Percentiles rank a stretch among this genome's conserved stretches.
Conservation (phyloP, 2,329 filamentous ascomycete genomes). For the Fusarium mundagurra region DNA sequence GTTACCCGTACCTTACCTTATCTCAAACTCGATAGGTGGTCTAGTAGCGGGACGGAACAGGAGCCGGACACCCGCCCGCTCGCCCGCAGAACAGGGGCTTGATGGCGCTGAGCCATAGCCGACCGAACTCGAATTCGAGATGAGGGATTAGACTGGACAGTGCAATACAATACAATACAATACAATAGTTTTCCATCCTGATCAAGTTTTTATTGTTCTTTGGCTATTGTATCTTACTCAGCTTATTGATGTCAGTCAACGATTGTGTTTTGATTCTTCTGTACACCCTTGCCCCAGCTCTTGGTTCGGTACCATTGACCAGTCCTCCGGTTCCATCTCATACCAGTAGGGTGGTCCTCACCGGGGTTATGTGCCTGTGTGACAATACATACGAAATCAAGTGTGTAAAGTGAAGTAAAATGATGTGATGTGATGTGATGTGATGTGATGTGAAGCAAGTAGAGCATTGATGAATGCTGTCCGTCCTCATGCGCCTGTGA, state of each 20-base stretch:
- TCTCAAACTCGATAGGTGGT: slow-evolving; percentile 13
- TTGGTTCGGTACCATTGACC: slow-evolving; percentile 20
- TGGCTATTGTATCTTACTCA: slow-evolving; percentile 1
- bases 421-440: not conserved
- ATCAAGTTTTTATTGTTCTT: not conserved
- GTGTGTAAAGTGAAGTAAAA: slow-evolving; percentile 5
- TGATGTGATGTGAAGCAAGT: not conserved
- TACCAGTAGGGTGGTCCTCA: slow-evolving; percentile 32
- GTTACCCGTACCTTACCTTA: slow-evolving; percentile 3
- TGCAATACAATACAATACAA: not conserved
- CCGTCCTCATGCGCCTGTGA: slow-evolving; percentile 32
- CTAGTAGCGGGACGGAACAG: slow-evolving; percentile 14
- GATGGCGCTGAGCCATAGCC: not conserved
- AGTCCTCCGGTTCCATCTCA: slow-evolving; percentile 21
- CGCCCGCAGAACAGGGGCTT: slow-evolving; percentile 2
- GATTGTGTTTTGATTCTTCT: slow-evolving; percentile 17
- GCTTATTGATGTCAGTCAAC: slow-evolving; percentile 18
- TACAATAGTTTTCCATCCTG: not conserved
- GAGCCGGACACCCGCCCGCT: slow-evolving; percentile 19
- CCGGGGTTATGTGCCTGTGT: slow-evolving; percentile 29
- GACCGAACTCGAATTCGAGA: not conserved
- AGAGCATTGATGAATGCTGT: slow-evolving; percentile 36
- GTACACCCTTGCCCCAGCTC: slow-evolving; percentile 8
- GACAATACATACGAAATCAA: slow-evolving; percentile 23
- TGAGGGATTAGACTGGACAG: not conserved